Percentiles rank a stretch among this genome's conserved stretches.
phyloP scores from a whole-genome alignment of 352 stramenopile species.

The Phytopythium litorale region DNA sequence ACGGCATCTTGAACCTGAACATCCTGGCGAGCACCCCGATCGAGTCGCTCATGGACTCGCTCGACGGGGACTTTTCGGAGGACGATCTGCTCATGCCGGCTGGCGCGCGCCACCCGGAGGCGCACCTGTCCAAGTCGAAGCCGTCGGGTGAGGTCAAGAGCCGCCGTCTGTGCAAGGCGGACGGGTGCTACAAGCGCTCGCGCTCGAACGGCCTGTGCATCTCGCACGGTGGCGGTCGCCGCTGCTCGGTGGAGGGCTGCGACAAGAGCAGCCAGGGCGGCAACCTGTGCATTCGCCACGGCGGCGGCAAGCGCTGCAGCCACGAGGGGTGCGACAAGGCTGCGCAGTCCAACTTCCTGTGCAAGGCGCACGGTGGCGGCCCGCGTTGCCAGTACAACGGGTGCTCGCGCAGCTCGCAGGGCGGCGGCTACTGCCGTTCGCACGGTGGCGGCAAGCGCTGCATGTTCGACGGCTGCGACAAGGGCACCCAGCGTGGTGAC shows the following conservation, averaged over 20 bases:
- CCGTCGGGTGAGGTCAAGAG: slow-evolving; percentile 42
- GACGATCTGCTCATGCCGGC: slow-evolving; percentile 65
- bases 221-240: slow-evolving; percentile 55
- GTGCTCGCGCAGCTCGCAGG: slow-evolving; percentile 50
- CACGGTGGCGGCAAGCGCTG: slow-evolving; percentile 82
- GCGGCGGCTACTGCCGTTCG: slow-evolving; percentile 69
- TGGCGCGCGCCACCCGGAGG: slow-evolving; percentile 17
- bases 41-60: slow-evolving; percentile 67
- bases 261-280: slow-evolving; percentile 57
- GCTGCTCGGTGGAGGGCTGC: slow-evolving; percentile 60
- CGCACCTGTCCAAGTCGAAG: slow-evolving; percentile 23
- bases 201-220: slow-evolving; percentile 74
- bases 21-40: slow-evolving; percentile 59
- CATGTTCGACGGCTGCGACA: slow-evolving; percentile 65
- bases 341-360: slow-evolving; percentile 65
- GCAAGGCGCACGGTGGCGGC: slow-evolving; percentile 64
- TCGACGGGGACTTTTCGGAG: slow-evolving; percentile 68
- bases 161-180: slow-evolving; percentile 43
- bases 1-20: slow-evolving; percentile 79
- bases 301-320: slow-evolving; percentile 77
- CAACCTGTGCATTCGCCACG: slow-evolving; percentile 79
- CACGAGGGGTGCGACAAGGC: slow-evolving; percentile 59
- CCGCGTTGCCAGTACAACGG: slow-evolving; percentile 41
- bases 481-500: slow-evolving; percentile 76
- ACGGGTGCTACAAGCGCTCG: slow-evolving; percentile 68